Evolutionary conservation across 2,329 filamentous ascomycete genomes (phyloP).

Genomic region (Penicillium hesseltinei): DNA sequence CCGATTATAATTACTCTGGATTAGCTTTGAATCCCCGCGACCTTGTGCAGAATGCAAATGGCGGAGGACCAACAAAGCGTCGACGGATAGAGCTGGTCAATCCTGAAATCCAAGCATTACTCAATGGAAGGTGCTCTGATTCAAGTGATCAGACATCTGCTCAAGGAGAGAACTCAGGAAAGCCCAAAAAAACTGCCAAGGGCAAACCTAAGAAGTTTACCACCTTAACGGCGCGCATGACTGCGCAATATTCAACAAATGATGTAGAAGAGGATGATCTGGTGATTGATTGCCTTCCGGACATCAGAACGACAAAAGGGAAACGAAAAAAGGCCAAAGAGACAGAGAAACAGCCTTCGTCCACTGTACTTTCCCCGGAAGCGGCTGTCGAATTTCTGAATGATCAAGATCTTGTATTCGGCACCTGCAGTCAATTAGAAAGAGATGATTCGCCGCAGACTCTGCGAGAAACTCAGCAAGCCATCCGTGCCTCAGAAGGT

Average conservation of each 20-base stretch:
- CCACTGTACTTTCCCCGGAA: slow-evolving; percentile 64
- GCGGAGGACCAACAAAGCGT: slow-evolving; percentile 36
- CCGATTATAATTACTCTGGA: slow-evolving; percentile 42
- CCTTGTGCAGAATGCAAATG: slow-evolving; percentile 13
- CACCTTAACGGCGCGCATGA: slow-evolving; percentile 77
- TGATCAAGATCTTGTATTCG: slow-evolving; percentile 76
- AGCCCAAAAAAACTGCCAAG: slow-evolving; percentile 40
- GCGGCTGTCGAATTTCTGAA: slow-evolving; percentile 65
- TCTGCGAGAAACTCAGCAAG: slow-evolving; percentile 32
- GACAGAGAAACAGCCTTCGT: slow-evolving; percentile 45
- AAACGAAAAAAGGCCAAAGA: slow-evolving; percentile 27
- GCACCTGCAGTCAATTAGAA: slow-evolving; percentile 79
- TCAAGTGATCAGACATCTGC: slow-evolving; percentile 11
- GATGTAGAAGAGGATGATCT: slow-evolving; percentile 26
- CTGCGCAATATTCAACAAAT: slow-evolving; percentile 61
- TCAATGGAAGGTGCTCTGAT: slow-evolving; percentile 8
- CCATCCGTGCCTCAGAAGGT: slow-evolving; percentile 32
- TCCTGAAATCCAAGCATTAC: slow-evolving; percentile 14
- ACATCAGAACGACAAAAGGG: slow-evolving; percentile 17
- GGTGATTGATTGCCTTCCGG: slow-evolving; percentile 6
- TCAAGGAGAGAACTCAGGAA: slow-evolving; percentile 14
- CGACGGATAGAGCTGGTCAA: slow-evolving; percentile 39
- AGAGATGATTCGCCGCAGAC: slow-evolving; percentile 68
- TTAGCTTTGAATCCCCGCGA: slow-evolving; percentile 12
- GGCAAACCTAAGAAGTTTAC: slow-evolving; percentile 66